These are phyloP conservation scores for Epichloe uncinata DNA, from an alignment of 2,329 filamentous ascomycete genomes.

Conservation along the genomic window DNA sequence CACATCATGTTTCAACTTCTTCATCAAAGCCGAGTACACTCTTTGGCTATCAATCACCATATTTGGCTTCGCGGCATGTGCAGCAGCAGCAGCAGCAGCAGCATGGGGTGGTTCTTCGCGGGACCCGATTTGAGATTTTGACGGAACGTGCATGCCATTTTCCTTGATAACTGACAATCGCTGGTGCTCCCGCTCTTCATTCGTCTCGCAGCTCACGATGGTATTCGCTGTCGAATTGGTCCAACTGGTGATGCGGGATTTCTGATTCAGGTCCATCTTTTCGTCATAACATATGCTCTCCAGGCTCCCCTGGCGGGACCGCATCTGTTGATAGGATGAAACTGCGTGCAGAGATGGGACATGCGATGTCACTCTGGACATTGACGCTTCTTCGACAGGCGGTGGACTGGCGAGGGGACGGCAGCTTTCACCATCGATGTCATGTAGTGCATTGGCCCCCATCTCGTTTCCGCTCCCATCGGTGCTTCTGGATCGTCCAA, in stretches of 20 bases:
- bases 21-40: slow-evolving; percentile 52
- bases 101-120: background rate
- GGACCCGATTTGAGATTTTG: slow-evolving; percentile 17
- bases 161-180: slow-evolving; percentile 54
- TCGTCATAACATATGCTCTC: slow-evolving; percentile 32
- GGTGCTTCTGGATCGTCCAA: slow-evolving; percentile 15
- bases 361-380: slow-evolving; percentile 35
- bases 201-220: slow-evolving; percentile 28
- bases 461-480: slow-evolving; percentile 6
- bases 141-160: slow-evolving; percentile 27
- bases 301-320: slow-evolving; percentile 41
- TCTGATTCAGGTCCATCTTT: slow-evolving; percentile 31
- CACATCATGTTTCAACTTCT: slow-evolving; percentile 31
- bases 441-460: slow-evolving; percentile 6
- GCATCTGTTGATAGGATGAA: slow-evolving; percentile 31
- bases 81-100: background rate
- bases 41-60: slow-evolving; percentile 38
- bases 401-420: slow-evolving; percentile 20
- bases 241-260: slow-evolving; percentile 62
- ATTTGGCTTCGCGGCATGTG: slow-evolving; percentile 9
- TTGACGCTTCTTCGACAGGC: slow-evolving; percentile 26
- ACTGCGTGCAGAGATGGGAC: slow-evolving; percentile 37
- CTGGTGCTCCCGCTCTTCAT: slow-evolving; percentile 36
- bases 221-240: slow-evolving; percentile 48
- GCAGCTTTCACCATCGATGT: slow-evolving; percentile 17